Evolutionary conservation across 768 basidiomycete species (phyloP).

Genomic region (Hypsizygus marmoreus): DNA sequence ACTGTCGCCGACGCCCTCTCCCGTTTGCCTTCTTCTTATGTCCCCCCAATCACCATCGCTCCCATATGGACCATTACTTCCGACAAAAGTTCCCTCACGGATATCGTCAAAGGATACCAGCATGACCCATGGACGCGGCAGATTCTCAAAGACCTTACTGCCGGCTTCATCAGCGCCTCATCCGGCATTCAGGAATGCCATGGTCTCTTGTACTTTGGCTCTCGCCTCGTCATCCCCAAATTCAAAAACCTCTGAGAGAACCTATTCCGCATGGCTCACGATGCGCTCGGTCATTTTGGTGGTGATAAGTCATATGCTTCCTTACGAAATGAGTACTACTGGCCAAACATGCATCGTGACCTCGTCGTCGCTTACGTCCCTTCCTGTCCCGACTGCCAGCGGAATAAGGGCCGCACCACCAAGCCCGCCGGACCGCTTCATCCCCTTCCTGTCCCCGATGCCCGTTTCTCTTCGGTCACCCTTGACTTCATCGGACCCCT

Average conservation of each 20-base stretch:
- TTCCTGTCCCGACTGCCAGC: background rate
- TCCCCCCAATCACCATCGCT: too few species aligned
- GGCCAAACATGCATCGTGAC: slow-evolving; percentile 33
- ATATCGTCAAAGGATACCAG: too few species aligned
- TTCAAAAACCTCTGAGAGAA: slow-evolving; percentile 18
- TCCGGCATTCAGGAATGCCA: too few species aligned
- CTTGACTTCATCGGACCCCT: slow-evolving; percentile 40
- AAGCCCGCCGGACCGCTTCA: background rate
- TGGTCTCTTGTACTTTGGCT: slow-evolving; percentile 23
- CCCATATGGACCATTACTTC: too few species aligned
- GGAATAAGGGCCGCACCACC: background rate
- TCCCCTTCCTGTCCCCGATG: slow-evolving; percentile 22
- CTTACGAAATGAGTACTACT: slow-evolving; percentile 25
- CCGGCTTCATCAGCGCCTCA: too few species aligned
- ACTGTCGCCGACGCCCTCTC: too few species aligned
- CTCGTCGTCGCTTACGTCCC: background rate
- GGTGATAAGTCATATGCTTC: slow-evolving; percentile 28
- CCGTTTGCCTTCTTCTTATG: too few species aligned
- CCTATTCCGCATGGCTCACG: slow-evolving; percentile 28
- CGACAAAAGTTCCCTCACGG: too few species aligned
- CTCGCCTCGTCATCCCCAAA: slow-evolving; percentile 20
- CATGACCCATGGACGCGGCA: too few species aligned
- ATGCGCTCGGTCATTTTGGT: slow-evolving; percentile 32
- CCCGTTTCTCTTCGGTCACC: slow-evolving; percentile 22
- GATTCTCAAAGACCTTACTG: too few species aligned